phyloP scores from a whole-genome alignment of 2,329 filamentous ascomycete genomes.

The Colletotrichum sp. region DNA sequence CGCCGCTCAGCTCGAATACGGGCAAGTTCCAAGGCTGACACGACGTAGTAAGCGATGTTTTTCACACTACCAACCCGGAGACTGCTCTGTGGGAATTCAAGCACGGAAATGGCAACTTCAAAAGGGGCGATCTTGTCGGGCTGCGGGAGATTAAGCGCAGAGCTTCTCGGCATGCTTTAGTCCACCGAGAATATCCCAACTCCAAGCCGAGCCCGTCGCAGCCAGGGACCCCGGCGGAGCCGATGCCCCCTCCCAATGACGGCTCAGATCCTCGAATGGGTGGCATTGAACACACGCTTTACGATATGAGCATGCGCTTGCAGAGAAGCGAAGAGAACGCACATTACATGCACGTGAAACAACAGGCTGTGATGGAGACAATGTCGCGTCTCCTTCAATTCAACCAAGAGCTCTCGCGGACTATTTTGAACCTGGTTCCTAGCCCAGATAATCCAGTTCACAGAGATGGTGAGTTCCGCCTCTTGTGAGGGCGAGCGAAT shows the following conservation, averaged over 20 bases:
- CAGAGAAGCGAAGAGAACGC: slow-evolving; percentile 84
- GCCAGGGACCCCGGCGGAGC: slow-evolving; percentile 83
- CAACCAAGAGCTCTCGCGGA: slow-evolving; percentile 83
- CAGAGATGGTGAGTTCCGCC: slow-evolving; percentile 73
- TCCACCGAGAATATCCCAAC: slow-evolving; percentile 87
- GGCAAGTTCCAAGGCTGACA: background rate
- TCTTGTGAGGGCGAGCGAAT: background rate
- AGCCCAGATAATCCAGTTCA: slow-evolving; percentile 78
- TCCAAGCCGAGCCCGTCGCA: slow-evolving; percentile 79
- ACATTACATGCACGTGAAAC: slow-evolving; percentile 79
- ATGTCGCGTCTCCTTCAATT: slow-evolving; percentile 74
- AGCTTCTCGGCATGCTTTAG: slow-evolving; percentile 89
- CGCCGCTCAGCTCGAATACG: background rate
- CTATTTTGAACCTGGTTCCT: slow-evolving; percentile 75
- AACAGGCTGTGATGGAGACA: slow-evolving; percentile 82
- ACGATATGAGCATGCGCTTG: slow-evolving; percentile 78
- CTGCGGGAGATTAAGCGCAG: slow-evolving; percentile 94
- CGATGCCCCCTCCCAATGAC: slow-evolving; percentile 71
- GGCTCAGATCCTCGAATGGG: slow-evolving; percentile 76
- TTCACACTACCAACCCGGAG: slow-evolving; percentile 92
- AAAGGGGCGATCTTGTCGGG: slow-evolving; percentile 88
- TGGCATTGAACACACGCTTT: slow-evolving; percentile 80
- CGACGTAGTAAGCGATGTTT: slow-evolving; percentile 88
- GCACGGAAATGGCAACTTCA: slow-evolving; percentile 96
- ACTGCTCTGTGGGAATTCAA: slow-evolving; percentile 98